Evolutionary conservation across 2,329 filamentous ascomycete species (phyloP).

Genomic region (Cercospora beticola): DNA sequence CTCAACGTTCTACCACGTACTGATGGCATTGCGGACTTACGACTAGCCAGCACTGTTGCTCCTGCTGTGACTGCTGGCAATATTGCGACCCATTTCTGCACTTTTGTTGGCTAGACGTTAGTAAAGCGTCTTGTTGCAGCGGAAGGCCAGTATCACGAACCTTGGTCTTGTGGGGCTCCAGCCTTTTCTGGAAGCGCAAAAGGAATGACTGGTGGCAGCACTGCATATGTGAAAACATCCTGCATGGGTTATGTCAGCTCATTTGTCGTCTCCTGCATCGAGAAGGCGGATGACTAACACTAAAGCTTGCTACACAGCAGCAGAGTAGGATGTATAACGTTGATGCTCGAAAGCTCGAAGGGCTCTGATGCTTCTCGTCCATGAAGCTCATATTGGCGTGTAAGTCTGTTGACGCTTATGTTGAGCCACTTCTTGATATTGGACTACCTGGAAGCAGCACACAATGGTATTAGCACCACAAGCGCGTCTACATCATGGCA

Average conservation of each 20-base stretch:
- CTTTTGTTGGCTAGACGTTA: background rate
- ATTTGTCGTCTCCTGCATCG: background rate
- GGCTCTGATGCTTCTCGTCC: background rate
- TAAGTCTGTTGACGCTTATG: background rate
- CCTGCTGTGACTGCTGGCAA: conserved; percentile 5
- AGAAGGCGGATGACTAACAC: background rate
- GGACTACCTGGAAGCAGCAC: background rate
- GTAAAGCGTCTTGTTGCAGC: background rate
- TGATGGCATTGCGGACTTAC: background rate
- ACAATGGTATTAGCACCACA: background rate
- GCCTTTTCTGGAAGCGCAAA: background rate
- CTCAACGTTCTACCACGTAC: background rate
- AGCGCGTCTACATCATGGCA: background rate
- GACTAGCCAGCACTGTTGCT: conserved; percentile 2
- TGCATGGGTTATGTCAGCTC: background rate
- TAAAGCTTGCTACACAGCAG: background rate
- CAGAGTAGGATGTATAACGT: background rate
- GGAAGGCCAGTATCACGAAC: background rate
- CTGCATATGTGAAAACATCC: conserved; percentile 8
- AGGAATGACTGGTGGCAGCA: conserved; percentile 8
- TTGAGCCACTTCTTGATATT: background rate
- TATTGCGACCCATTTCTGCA: conserved; percentile 6
- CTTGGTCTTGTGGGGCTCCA: background rate
- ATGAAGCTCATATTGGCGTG: background rate
- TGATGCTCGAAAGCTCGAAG: background rate